Conservation (phyloP, 805 yeast species). For the Helenozyma baotianmanensis region DNA sequence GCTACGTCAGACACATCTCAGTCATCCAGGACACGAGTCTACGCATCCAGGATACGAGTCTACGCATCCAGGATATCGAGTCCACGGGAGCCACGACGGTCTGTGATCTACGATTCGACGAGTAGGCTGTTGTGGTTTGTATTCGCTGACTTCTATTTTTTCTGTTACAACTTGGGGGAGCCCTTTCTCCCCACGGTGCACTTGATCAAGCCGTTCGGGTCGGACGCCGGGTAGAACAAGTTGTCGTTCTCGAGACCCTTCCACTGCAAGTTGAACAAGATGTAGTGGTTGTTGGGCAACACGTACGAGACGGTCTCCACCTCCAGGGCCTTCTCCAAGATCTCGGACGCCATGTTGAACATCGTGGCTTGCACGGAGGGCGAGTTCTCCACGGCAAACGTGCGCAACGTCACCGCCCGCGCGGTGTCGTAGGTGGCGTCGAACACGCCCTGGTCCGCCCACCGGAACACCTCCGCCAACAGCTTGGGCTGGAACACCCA, state of each 20-base stretch:
- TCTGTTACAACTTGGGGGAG: conserved; percentile 42
- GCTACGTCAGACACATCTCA: no score
- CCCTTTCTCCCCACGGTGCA: conserved; percentile 72
- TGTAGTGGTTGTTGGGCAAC: conserved; percentile 90
- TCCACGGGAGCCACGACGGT: no score
- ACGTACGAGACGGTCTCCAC: conserved; percentile 65
- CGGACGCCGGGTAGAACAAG: conserved; percentile 83
- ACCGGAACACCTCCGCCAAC: conserved; percentile 44
- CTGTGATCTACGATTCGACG: no score
- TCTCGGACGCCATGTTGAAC: conserved; percentile 83
- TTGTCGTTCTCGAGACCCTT: conserved; percentile 78
- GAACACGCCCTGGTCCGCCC: conserved; percentile 59
- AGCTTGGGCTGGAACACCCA: conserved; percentile 58
- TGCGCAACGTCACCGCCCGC: conserved; percentile 63
- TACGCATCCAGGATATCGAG: no score
- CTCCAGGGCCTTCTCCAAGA: conserved; percentile 53
- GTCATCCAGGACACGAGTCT: no score
- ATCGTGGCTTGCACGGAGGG: conserved; percentile 96
- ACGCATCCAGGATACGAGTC: no score
- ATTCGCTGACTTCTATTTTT: no score
- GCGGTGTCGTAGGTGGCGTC: conserved; percentile 62
- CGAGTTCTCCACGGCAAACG: conserved; percentile 81
- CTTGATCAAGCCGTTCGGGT: conserved; percentile 90
- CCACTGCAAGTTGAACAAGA: conserved; percentile 77
- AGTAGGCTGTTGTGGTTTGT: no score